phyloP scores from a whole-genome alignment of 148 eudicot genomes.

The Rhododendron griersonianum region DNA sequence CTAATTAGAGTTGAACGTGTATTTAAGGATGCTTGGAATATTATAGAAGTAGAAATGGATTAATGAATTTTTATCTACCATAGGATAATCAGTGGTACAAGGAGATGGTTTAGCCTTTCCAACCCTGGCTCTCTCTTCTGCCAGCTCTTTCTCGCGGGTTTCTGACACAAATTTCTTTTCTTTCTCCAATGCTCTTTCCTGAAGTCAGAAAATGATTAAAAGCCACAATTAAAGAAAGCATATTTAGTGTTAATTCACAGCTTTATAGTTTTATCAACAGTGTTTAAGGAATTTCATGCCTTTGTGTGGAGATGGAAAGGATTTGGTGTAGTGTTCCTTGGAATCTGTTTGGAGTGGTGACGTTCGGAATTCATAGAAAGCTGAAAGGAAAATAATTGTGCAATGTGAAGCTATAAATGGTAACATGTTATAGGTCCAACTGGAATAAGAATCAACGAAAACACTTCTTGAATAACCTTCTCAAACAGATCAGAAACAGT shows the following conservation, averaged over 20 bases:
- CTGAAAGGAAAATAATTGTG: slow-evolving; percentile 31
- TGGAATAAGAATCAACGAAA: background rate
- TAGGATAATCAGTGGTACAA: slow-evolving; percentile 79
- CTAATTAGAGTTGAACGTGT: background rate
- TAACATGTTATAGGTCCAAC: background rate
- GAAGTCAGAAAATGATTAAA: background rate
- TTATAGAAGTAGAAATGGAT: background rate
- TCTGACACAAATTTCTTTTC: slow-evolving; percentile 59
- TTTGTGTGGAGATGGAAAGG: slow-evolving; percentile 87
- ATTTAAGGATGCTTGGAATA: background rate
- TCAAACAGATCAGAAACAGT: slow-evolving; percentile 68
- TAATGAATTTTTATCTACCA: slow-evolving; percentile 41
- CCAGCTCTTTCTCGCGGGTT: slow-evolving; percentile 57
- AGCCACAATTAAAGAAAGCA: background rate
- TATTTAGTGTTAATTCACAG: background rate
- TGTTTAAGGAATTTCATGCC: slow-evolving; percentile 33
- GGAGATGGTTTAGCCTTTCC: slow-evolving; percentile 90
- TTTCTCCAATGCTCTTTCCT: slow-evolving; percentile 93
- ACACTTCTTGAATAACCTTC: slow-evolving; percentile 41
- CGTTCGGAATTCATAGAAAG: slow-evolving; percentile 68
- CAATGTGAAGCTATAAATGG: background rate
- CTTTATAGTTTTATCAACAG: background rate
- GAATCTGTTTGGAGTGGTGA: slow-evolving; percentile 47
- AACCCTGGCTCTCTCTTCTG: slow-evolving; percentile 74
- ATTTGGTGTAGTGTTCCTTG: slow-evolving; percentile 65